Percentiles rank a stretch among this genome's conserved stretches.
Evolutionary conservation across 2,329 filamentous ascomycete species (phyloP).

Genomic region (Bipolaris bicolor): DNA sequence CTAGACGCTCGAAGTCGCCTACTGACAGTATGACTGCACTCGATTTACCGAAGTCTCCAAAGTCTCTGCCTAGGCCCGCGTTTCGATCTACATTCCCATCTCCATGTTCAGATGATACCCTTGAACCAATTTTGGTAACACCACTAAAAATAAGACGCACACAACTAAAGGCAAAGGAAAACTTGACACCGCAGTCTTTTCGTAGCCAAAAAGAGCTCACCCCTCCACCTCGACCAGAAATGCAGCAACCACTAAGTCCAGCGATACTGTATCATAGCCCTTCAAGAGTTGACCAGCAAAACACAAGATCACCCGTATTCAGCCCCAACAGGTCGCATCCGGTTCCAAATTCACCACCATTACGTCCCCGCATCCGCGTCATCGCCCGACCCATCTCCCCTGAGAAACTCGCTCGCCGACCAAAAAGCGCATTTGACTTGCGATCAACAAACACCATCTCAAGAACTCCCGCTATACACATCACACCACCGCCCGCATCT

Average conservation of each 20-base stretch:
- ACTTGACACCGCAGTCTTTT: constrained; percentile 21
- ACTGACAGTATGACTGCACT: constrained; percentile 24
- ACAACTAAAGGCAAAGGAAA: constrained; percentile 31
- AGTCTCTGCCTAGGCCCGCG: constrained; percentile 17
- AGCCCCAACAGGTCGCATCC: constrained; percentile 2
- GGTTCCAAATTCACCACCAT: constrained; percentile 10
- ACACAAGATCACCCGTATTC: constrained; percentile 13
- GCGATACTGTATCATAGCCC: constrained; percentile 18
- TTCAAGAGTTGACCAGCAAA: constrained; percentile 23
- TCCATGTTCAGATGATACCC: constrained; percentile 11
- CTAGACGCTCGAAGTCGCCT: constrained; percentile 22
- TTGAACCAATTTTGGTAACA: constrained; percentile 13
- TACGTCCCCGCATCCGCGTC: constrained; percentile 23
- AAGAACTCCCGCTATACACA: constrained; percentile 7
- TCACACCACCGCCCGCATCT: constrained; percentile 19
- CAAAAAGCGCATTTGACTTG: constrained; percentile 45
- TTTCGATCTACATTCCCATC: constrained; percentile 31
- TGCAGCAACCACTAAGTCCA: constrained; percentile 26
- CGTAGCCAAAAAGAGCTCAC: constrained; percentile 1
- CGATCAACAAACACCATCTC: constrained; percentile 14
- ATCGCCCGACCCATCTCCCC: constrained; percentile 27
- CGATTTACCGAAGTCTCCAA: constrained; percentile 14
- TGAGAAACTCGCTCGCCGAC: constrained; percentile 29
- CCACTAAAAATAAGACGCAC: constrained; percentile 12
- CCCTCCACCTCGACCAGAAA: constrained; percentile 21